A percentile compares a stretch with the other conserved stretches of the same genome.
Conservation (phyloP, 768 basidiomycete genomes). For the Agaricus subrufescens region DNA sequence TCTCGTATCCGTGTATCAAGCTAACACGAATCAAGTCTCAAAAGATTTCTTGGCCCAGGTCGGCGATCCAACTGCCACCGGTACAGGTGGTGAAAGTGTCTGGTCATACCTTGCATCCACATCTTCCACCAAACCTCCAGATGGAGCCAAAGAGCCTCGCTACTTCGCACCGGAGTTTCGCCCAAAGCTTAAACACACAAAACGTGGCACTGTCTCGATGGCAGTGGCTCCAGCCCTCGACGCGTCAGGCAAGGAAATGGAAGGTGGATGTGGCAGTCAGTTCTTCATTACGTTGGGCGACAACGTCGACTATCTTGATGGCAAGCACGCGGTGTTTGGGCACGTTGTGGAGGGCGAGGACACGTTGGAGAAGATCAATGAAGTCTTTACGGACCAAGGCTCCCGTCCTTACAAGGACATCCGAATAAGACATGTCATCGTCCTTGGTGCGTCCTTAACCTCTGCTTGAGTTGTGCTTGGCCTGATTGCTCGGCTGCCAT, state of each 20-base stretch:
- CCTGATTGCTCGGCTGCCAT: constrained; percentile 1
- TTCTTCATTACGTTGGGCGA: constrained; percentile 95
- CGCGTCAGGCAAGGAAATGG: constrained; percentile 37
- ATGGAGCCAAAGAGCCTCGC: constrained; percentile 43
- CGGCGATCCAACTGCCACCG: constrained; percentile 95
- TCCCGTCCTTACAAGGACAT: constrained; percentile 93
- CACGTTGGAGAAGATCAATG: constrained; percentile 89
- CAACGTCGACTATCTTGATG: constrained; percentile 92
- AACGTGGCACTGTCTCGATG: constrained; percentile 93
- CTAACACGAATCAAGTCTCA: constrained; percentile 53
- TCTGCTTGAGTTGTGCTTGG: background rate
- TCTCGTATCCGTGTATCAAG: background rate
- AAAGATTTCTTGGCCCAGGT: constrained; percentile 96
- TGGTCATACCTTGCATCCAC: constrained; percentile 67
- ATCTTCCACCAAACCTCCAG: constrained; percentile 23
- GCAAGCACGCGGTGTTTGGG: constrained; percentile 90
- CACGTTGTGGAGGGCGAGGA: constrained; percentile 93
- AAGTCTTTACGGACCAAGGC: constrained; percentile 83
- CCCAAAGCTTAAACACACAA: constrained; percentile 77
- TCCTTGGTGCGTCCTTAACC: constrained; percentile 60
- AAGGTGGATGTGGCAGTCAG: constrained; percentile 83
- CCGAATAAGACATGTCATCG: constrained; percentile 90
- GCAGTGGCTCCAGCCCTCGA: constrained; percentile 79
- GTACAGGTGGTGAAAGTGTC: constrained; percentile 89
- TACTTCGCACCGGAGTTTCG: constrained; percentile 86